Base-by-base conservation (phyloP, 2,329 filamentous ascomycete genomes). In the Penicillium sp. region DNA sequence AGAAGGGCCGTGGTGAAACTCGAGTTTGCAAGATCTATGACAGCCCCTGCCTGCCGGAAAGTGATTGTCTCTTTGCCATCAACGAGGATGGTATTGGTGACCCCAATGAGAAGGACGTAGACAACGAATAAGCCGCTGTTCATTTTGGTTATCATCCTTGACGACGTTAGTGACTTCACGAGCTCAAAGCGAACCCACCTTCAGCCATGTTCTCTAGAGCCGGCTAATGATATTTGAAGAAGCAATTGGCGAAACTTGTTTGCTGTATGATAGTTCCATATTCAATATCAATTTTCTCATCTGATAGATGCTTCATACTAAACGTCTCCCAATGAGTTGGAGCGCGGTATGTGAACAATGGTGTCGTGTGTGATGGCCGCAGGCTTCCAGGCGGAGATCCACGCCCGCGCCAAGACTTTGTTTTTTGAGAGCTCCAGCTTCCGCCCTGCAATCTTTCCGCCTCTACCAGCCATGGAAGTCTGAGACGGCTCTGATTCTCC, bases 21-120 rank as follows among this genome's bases (percentile, higher is more conserved):
- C 81, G 93, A 72, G 87, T 98, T 53, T 95, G 93, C 72, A 98
- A 97, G 76, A 98, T 98, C 48, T 98, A 98, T 63, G 94, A 98
- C 69, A 97, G 90, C 56, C 93, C 93, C 2, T 98, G 93, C 68
- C 72, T 98, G 50, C 93, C 93, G 0, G 93, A 98, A 71, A 94
- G 88, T 57, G 94, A 98, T 66, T 94, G 88, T 62, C 70, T 97
- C 55, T 98, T 98, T 70, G 91, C 93, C 32, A 98, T 98, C 64
- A 88, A 87, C 41, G 94, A 97, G 68, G 89, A 96, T 63, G 93
- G 93, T 29, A 98, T 98, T 59, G 88, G 88, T 18, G 93, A 98
- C 63, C 93, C 93, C 30, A 87, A 84, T 43, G 91, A 93, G 31
- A 98, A 98, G 74, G 93, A 98, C 59, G 68, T 91, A 63, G 91